Evolutionary conservation across 2,329 filamentous ascomycete species (phyloP).

Genomic region (Cadophora luteo-olivacea): DNA sequence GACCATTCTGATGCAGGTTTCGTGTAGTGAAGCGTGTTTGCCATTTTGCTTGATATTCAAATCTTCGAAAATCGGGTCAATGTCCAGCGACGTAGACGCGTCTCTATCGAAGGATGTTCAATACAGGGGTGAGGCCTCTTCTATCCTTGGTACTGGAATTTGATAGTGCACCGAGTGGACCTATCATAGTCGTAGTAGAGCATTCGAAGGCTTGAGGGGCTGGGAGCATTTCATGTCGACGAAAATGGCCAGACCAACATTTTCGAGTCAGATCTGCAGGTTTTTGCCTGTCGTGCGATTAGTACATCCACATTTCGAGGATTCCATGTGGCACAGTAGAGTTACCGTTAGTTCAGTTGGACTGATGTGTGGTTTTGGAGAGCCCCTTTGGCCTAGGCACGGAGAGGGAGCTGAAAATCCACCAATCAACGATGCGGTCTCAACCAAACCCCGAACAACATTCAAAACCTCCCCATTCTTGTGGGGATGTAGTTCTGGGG

Average conservation of each 20-base stretch:
- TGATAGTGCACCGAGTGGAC: background rate
- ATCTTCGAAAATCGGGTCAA: background rate
- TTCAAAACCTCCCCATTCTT: constrained; percentile 11
- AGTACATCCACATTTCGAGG: background rate
- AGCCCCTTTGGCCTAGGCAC: background rate
- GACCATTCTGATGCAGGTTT: constrained; percentile 44
- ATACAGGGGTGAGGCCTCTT: background rate
- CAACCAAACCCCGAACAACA: background rate
- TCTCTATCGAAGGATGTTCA: background rate
- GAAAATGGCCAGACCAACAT: background rate
- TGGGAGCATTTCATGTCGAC: constrained; percentile 4
- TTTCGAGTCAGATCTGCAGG: background rate
- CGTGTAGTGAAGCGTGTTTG: constrained; percentile 40
- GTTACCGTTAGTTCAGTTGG: background rate
- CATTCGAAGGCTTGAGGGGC: background rate
- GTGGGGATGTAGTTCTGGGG: constrained; percentile 22
- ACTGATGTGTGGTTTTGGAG: background rate
- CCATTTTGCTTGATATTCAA: background rate
- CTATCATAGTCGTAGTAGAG: background rate
- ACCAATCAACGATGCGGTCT: constrained; percentile 17
- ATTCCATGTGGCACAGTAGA: background rate
- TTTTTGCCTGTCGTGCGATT: background rate
- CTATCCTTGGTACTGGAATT: constrained; percentile 4
- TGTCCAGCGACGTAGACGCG: constrained; percentile 1
- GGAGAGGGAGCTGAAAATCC: constrained; percentile 16